Evolutionary conservation across 371 early-diverging fungal genomes (phyloP).

Genomic region (Basidiobolus meristosporus): DNA sequence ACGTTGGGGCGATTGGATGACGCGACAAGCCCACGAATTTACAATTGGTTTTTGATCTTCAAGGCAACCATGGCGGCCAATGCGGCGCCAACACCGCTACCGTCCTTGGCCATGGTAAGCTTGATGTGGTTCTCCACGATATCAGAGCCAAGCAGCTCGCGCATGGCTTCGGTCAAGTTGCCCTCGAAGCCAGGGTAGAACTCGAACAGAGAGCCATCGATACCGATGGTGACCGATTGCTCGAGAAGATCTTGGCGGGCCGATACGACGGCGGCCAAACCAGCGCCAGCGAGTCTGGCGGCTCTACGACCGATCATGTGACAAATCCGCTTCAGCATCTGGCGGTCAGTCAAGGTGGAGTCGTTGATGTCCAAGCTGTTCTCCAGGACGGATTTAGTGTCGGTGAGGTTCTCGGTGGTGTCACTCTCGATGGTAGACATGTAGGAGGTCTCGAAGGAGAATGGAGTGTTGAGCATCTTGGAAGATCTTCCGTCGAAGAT

Average conservation of each 20-base stretch:
- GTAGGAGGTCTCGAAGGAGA: conserved; percentile 53
- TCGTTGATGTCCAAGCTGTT: conserved; percentile 28
- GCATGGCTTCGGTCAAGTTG: conserved; percentile 10
- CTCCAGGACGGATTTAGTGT: neutral
- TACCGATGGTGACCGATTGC: conserved; percentile 10
- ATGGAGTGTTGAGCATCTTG: conserved; percentile 27
- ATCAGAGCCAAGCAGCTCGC: conserved; percentile 9
- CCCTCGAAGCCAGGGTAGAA: conserved; percentile 13
- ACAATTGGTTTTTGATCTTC: no score
- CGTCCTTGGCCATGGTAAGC: conserved; percentile 2
- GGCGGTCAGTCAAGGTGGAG: conserved; percentile 56
- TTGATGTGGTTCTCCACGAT: conserved; percentile 5
- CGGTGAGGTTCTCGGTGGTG: neutral
- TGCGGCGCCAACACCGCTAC: conserved; percentile 3
- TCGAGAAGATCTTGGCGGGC: conserved; percentile 1
- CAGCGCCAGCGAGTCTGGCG: conserved; percentile 25
- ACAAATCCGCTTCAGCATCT: conserved; percentile 64
- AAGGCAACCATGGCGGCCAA: conserved; percentile 5
- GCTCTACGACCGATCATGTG: conserved; percentile 76
- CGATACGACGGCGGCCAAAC: conserved; percentile 1
- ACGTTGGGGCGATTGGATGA: no score
- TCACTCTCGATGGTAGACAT: conserved; percentile 27
- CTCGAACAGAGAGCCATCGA: conserved; percentile 16
- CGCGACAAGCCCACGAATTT: no score
- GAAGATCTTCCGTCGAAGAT: conserved; percentile 48